These are phyloP conservation scores for Panicum hallii DNA, from an alignment of 202 grass and related monocot genomes.

Conservation along the genomic window DNA sequence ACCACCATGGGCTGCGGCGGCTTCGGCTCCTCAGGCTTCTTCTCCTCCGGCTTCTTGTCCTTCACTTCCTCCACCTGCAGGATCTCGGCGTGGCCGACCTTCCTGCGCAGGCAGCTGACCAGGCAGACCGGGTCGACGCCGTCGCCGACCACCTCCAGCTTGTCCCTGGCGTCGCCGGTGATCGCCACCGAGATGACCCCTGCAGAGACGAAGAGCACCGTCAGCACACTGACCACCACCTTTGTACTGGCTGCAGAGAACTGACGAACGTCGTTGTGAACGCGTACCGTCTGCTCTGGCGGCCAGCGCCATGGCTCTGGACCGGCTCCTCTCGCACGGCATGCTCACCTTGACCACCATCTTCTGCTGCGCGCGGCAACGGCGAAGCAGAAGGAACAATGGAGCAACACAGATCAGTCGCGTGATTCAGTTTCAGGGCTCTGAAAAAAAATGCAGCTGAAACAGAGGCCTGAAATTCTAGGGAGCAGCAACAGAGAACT, in stretches of 20 bases:
- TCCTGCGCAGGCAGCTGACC: constrained; percentile 29
- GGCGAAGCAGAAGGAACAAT: neutral
- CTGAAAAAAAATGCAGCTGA: neutral
- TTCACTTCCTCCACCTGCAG: constrained; percentile 41
- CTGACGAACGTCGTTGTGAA: neutral
- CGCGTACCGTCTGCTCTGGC: constrained; percentile 26
- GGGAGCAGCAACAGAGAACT: neutral
- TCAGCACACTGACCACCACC: neutral
- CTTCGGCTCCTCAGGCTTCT: neutral
- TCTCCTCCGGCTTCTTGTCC: constrained; percentile 15
- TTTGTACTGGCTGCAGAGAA: neutral
- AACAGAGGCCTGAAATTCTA: neutral
- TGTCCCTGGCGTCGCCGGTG: constrained; percentile 24
- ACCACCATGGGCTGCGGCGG: neutral
- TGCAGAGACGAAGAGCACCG: neutral
- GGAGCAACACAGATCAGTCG: neutral
- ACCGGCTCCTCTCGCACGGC: constrained; percentile 23
- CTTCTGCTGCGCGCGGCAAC: constrained; percentile 11
- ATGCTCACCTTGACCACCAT: constrained; percentile 17
- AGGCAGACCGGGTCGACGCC: constrained; percentile 29
- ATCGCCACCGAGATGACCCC: constrained; percentile 10
- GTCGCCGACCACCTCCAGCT: constrained; percentile 30
- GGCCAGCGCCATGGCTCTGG: constrained; percentile 23
- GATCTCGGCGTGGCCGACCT: constrained; percentile 24
- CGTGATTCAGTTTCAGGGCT: neutral